Evolutionary conservation across 1,139 yeast species (phyloP).

Genomic region (Yamadazyma friedrichii): DNA sequence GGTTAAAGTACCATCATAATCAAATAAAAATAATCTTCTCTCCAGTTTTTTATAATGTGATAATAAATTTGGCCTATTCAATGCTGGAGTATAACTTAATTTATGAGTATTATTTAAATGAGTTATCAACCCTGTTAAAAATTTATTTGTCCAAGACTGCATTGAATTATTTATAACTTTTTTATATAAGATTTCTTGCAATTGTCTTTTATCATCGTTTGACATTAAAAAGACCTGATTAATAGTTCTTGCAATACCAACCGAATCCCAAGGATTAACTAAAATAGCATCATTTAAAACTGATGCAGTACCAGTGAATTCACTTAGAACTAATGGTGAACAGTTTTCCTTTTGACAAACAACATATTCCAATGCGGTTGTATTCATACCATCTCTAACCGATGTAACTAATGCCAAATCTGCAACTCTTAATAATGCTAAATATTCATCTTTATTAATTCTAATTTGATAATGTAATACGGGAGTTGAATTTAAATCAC

Average conservation of each 20-base stretch:
- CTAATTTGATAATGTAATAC: conserved; percentile 91
- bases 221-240: conserved; percentile 62
- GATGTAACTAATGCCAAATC: conserved; percentile 88
- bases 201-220: conserved; percentile 32
- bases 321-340: conserved; percentile 82
- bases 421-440: conserved; percentile 84
- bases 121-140: conserved; percentile 52
- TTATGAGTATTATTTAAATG: conserved; percentile 47
- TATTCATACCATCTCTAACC: conserved; percentile 94
- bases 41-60: conserved; percentile 58
- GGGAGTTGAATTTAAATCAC: conserved; percentile 75
- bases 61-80: conserved; percentile 69
- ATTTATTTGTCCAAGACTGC: conserved; percentile 76
- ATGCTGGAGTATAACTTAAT: conserved; percentile 74
- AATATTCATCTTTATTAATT: conserved; percentile 83
- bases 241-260: conserved; percentile 85
- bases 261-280: conserved; percentile 96
- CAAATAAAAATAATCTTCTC: conserved; percentile 81
- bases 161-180: conserved; percentile 72
- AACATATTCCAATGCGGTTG: conserved; percentile 89
- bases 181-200: conserved; percentile 56
- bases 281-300: conserved; percentile 75
- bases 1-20: conserved; percentile 95
- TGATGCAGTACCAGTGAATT: conserved; percentile 90
- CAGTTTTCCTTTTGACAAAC: conserved; percentile 75